These are phyloP conservation scores for Claviceps spartinae DNA, from an alignment of 2,329 filamentous ascomycete genomes.

Conservation along the genomic window DNA sequence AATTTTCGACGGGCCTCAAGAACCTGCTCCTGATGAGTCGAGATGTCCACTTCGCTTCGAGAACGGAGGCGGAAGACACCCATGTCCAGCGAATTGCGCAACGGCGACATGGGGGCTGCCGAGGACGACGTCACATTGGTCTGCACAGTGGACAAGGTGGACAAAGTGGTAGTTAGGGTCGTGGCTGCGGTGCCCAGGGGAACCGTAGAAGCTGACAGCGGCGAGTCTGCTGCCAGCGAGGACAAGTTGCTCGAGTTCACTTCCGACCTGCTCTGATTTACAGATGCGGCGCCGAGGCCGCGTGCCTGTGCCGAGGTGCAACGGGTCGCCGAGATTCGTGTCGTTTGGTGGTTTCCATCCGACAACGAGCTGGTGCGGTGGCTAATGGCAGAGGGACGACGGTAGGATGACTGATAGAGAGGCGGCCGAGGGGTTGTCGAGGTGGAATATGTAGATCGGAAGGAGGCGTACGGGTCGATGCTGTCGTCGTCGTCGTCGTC, in stretches of 20 bases:
- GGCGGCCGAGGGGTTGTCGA: conserved; percentile 4
- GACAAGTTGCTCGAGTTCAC: conserved; percentile 24
- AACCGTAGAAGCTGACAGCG: conserved; percentile 16
- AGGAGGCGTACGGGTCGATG: conserved; percentile 11
- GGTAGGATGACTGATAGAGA: conserved; percentile 8
- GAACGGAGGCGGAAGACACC: conserved; percentile 45
- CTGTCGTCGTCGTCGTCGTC: conserved; percentile 29
- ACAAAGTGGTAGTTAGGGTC: not conserved
- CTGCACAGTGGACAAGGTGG: conserved; percentile 14
- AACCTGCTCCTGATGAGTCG: conserved; percentile 41
- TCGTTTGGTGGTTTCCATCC: conserved; percentile 17
- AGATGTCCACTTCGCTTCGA: conserved; percentile 45
- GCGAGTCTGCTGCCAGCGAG: conserved; percentile 20
- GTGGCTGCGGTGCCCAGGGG: conserved; percentile 13
- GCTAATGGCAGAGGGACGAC: conserved; percentile 18
- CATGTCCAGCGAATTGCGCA: conserved; percentile 46
- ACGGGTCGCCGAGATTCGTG: conserved; percentile 14
- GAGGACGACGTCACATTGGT: conserved; percentile 16
- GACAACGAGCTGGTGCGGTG: conserved; percentile 22
- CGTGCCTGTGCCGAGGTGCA: conserved; percentile 16
- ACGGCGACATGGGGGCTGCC: conserved; percentile 30
- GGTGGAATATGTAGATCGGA: conserved; percentile 8
- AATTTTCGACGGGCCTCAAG: conserved; percentile 49
- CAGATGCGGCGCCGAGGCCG: conserved; percentile 27
- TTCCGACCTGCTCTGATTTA: conserved; percentile 32